Evolutionary conservation across 2,329 filamentous ascomycete genomes (phyloP), one percentile per base, ranked within the genome.

Genomic region (Aureobasidium sp.): DNA sequence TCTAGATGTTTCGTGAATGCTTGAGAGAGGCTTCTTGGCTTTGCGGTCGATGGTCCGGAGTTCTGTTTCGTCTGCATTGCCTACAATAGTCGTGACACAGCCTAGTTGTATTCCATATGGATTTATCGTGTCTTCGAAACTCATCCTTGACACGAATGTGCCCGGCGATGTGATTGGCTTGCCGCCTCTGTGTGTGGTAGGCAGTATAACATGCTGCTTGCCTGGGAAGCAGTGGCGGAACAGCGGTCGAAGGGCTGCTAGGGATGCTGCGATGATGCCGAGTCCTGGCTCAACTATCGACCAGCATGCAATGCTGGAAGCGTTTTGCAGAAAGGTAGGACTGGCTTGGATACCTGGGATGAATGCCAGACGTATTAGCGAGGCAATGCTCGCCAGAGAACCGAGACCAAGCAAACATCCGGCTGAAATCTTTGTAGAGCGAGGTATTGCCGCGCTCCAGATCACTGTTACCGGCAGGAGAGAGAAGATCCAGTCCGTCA

Each of bases 321-420:
- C 68, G 3, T 68, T 69, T 27, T 58, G 65, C 67, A 74, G 73
- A 65, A 74, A 74, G 18, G 70, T 51, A 16, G 67, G 55, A 3
- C 69, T 68, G 5, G 66, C 66, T 11, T 54, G 66, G 9, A 73
- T 61, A 13, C 67, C 67, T 36, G 66, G 59, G 20, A 75, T 70
- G 50, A 71, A 73, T 8, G 51, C 38, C 20, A 74, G 67, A 13
- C 72, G 69, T 15, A 74, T 64, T 29, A 74, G 43, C 23, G 69
- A 71, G 29, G 69, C 66, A n/a, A 72, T 67, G 50, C 72, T 73
- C 8, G 71, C 73, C 18, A 68, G 53, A 40, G 67, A 67, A 23
- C 78, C 82, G 23, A 84, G 71, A 4, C 75, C 72, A 50, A 84
- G 74, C 51, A 84, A 73, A 4, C 78, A 64, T 23, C 76, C 72